phyloP scores from a whole-genome alignment of 805 yeast genomes.

The Candida awuae region DNA sequence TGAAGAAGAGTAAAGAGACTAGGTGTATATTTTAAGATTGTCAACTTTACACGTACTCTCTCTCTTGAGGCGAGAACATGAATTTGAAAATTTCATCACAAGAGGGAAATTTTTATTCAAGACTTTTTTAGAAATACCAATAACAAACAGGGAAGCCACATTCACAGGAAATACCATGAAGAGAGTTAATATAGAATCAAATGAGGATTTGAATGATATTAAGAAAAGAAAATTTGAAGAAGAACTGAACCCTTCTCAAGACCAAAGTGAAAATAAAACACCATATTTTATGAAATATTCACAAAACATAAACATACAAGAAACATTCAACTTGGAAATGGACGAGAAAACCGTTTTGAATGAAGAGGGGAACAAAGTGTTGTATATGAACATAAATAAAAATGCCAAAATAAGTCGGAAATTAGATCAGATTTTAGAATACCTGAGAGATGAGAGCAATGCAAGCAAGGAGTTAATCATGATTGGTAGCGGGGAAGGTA shows the following conservation, averaged over 20 bases:
- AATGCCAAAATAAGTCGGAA: slow-evolving; percentile 20
- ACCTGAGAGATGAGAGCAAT: slow-evolving; percentile 1
- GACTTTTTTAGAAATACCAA: too few relatives aligned
- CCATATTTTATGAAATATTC: slow-evolving; percentile 2
- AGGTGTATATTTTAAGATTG: too few relatives aligned
- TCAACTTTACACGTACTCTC: too few relatives aligned
- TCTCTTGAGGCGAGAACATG: too few relatives aligned
- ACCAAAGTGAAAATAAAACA: too few relatives aligned
- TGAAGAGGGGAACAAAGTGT: not conserved
- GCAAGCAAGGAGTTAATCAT: slow-evolving; percentile 13
- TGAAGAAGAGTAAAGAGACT: not conserved
- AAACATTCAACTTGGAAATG: not conserved
- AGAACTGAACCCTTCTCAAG: too few relatives aligned
- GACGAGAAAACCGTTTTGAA: not conserved
- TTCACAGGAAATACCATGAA: too few relatives aligned
- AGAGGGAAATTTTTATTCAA: too few relatives aligned
- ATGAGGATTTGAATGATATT: not conserved
- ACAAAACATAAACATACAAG: slow-evolving; percentile 6
- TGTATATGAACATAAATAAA: slow-evolving; percentile 9
- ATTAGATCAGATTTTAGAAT: slow-evolving; percentile 14
- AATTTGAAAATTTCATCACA: too few relatives aligned
- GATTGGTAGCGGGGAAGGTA: slow-evolving; percentile 15
- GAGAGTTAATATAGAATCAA: not conserved
- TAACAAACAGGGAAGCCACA: too few relatives aligned
- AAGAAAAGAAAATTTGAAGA: not conserved